Percentiles rank a stretch among this genome's conserved stretches.
phyloP scores from a whole-genome alignment of 2,329 filamentous ascomycete genomes.

The Hypoxylon sp. region DNA sequence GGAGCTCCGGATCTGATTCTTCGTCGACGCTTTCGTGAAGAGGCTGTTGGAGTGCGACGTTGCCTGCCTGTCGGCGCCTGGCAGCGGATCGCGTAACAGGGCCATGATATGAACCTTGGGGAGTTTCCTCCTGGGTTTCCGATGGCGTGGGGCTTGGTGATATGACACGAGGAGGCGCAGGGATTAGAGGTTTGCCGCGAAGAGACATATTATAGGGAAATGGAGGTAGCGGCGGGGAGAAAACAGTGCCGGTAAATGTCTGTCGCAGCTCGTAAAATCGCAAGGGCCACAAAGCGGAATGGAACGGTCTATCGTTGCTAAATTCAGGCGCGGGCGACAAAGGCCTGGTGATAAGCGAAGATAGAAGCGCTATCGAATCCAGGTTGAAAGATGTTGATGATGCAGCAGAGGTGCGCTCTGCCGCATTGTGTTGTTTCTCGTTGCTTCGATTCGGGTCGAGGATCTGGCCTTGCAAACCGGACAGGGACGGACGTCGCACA shows the following conservation, averaged over 20 bases:
- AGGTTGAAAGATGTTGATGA: constrained; percentile 64
- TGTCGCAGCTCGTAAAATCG: constrained; percentile 64
- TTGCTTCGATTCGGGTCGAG: constrained; percentile 31
- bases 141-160: constrained; percentile 86
- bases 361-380: constrained; percentile 67
- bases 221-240: constrained; percentile 70
- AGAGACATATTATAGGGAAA: constrained; percentile 70
- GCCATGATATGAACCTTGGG: constrained; percentile 76
- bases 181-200: constrained; percentile 70
- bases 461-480: constrained; percentile 28
- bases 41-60: constrained; percentile 65
- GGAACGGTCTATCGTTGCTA: constrained; percentile 67
- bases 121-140: constrained; percentile 63
- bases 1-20: constrained; percentile 67
- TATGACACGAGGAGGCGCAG: constrained; percentile 87
- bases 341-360: constrained; percentile 55
- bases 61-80: constrained; percentile 66
- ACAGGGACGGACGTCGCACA: constrained; percentile 30
- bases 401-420: constrained; percentile 71
- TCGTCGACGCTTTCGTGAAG: constrained; percentile 72
- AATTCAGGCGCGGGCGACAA: constrained; percentile 57
- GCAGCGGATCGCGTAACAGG: constrained; percentile 84
- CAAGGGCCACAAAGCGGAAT: constrained; percentile 64
- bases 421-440: constrained; percentile 64
- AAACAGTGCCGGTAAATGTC: constrained; percentile 70